Base-by-base conservation (phyloP, 768 basidiomycete species). In the Mycena sanguinolenta region DNA sequence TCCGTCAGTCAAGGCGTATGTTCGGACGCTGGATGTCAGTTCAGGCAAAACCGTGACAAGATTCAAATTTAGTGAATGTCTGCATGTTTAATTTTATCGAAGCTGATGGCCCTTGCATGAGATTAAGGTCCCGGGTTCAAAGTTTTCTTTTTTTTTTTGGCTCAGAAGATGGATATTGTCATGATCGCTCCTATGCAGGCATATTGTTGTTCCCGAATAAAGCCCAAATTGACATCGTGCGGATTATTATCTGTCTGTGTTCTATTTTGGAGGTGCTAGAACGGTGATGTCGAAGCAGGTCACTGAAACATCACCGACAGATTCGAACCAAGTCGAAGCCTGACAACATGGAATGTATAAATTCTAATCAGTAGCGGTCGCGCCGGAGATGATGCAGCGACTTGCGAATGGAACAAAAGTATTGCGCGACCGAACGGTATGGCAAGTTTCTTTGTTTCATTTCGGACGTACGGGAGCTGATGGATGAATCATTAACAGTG, bases 1-100 rank as follows among this genome's bases (percentile, higher is more conserved):
- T 65, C 44, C 52, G 64, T 52, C 64, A 27, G 19, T 34, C 53
- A 55, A 34, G 36, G 64, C 32, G 32, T 66, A 58, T 58, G 36
- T 52, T 52, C 46, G 21, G 44, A 25, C 38, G 46, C 23, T 49
- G 59, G 46, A 19, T 63, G 46, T 34, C 36, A 63, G 39, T 14
- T 27, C 32, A 36, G 19, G n/a, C 32, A 17, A 21, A 50, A n/a
- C 21, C 32, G 32, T 34, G 34, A 44, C 34, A 50, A n/a, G 50
- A 34, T 27, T 53, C 23, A 63, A 53, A 23, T 39, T 52, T 38
- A 52, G 59, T 30, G 59, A 28, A 49, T 34, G n/a, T 28, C 17
- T 25, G 10, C 25, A 28, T 39, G 27, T 63, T 53, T 63, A 27
- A 19, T 38, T 52, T 50, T 14, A 14, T 38, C 36, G 60, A 52